phyloP scores from a whole-genome alignment of 148 eudicot genomes.

The Cornus kousa region DNA sequence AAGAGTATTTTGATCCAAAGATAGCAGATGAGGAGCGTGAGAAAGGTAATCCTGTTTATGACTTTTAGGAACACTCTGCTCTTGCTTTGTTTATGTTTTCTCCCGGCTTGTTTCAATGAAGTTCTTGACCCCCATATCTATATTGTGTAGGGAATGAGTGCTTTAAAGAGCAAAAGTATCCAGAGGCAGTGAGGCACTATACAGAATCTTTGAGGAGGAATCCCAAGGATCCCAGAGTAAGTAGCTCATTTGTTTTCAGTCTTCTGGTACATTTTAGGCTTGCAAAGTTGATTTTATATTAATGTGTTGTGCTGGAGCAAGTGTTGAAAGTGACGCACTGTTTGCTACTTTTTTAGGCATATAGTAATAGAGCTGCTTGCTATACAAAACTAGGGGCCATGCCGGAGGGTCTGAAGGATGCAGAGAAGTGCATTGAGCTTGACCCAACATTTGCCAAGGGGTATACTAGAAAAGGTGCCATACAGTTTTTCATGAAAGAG shows the following conservation, averaged over 20 bases:
- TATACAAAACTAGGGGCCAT: conserved; percentile 90
- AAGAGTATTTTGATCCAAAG: conserved; percentile 81
- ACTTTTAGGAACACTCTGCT: neutral
- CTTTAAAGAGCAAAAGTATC: conserved; percentile 85
- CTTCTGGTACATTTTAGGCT: neutral
- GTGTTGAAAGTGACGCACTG: neutral
- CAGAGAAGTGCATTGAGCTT: conserved; percentile 96
- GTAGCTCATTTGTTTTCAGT: neutral
- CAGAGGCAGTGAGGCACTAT: conserved; percentile 88
- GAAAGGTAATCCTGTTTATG: conserved; percentile 50
- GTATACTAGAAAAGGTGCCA: conserved; percentile 87
- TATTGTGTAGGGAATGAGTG: conserved; percentile 64
- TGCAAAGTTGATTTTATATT: neutral
- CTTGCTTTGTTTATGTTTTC: neutral
- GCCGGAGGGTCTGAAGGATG: conserved; percentile 96
- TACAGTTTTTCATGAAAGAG: conserved; percentile 96
- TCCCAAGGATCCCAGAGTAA: conserved; percentile 76
- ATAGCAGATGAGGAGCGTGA: conserved; percentile 95
- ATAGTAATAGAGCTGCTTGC: conserved; percentile 92
- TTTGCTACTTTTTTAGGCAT: conserved; percentile 43
- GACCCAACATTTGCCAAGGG: conserved; percentile 92
- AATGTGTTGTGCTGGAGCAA: neutral
- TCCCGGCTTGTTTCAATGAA: neutral
- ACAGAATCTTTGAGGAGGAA: conserved; percentile 84
- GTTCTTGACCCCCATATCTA: neutral